Percentiles rank a stretch among this genome's conserved stretches.
Evolutionary conservation across 805 yeast genomes (phyloP).

Genomic region (Trichomonascus vanleenenianus): DNA sequence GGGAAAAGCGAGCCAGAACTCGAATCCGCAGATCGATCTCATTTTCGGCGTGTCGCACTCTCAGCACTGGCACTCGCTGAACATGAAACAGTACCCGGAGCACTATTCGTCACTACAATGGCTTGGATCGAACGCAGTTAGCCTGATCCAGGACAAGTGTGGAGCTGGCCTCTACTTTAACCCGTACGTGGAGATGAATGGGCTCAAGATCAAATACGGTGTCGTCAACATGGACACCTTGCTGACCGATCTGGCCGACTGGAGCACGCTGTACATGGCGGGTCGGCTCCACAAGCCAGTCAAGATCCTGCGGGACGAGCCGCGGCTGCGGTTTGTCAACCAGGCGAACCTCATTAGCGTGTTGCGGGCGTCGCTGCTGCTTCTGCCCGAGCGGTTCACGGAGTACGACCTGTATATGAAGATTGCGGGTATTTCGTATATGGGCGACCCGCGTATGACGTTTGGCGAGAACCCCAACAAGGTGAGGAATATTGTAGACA

Average conservation of each 20-base stretch:
- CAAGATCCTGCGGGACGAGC: constrained; percentile 57
- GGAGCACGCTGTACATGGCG: constrained; percentile 82
- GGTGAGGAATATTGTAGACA: constrained; percentile 72
- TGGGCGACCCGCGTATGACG: constrained; percentile 83
- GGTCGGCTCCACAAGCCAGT: constrained; percentile 96
- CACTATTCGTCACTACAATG: constrained; percentile 69
- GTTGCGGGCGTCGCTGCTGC: constrained; percentile 54
- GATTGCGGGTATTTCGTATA: constrained; percentile 73
- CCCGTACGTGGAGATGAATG: constrained; percentile 67
- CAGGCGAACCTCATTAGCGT: constrained; percentile 76
- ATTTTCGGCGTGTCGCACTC: constrained; percentile 75
- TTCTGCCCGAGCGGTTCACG: constrained; percentile 43
- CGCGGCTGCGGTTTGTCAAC: constrained; percentile 55
- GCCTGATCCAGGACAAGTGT: constrained; percentile 45
- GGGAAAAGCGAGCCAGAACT: constrained; percentile 35
- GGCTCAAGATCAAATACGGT: constrained; percentile 73
- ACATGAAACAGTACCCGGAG: constrained; percentile 54
- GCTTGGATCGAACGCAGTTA: constrained; percentile 53
- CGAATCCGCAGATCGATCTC: constrained; percentile 68
- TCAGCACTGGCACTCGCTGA: constrained; percentile 66
- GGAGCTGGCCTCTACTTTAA: constrained; percentile 95
- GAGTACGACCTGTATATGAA: constrained; percentile 65
- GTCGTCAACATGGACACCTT: constrained; percentile 59
- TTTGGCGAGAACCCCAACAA: constrained; percentile 91
- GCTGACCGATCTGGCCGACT: constrained; percentile 63